These are phyloP conservation scores for Xylariaceae sp. DNA, from an alignment of 2,329 filamentous ascomycete genomes.

Conservation along the genomic window DNA sequence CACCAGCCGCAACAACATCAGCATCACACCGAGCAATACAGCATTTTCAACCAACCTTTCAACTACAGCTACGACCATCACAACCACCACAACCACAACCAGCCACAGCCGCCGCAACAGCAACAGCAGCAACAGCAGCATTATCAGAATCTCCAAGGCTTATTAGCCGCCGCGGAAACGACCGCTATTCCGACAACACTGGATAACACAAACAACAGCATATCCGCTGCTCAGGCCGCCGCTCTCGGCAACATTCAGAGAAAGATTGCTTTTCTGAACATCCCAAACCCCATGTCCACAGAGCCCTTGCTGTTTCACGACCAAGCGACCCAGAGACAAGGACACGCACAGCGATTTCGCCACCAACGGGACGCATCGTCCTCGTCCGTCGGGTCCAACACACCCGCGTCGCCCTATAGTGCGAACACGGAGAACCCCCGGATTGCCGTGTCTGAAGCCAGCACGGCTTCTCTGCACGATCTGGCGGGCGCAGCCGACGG, in stretches of 20 bases:
- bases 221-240: slow-evolving; percentile 30
- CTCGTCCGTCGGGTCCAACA: slow-evolving; percentile 55
- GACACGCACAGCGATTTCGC: slow-evolving; percentile 32
- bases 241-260: slow-evolving; percentile 22
- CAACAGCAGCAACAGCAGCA: slow-evolving; percentile 10
- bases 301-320: slow-evolving; percentile 29
- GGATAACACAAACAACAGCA: slow-evolving; percentile 31
- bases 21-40: not conserved
- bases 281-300: slow-evolving; percentile 31
- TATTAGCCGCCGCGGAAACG: slow-evolving; percentile 5
- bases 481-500: slow-evolving; percentile 36
- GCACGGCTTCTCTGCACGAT: slow-evolving; percentile 41
- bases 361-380: slow-evolving; percentile 58
- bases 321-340: slow-evolving; percentile 28
- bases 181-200: slow-evolving; percentile 29
- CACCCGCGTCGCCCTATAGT: slow-evolving; percentile 55
- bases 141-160: slow-evolving; percentile 1
- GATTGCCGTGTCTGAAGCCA: slow-evolving; percentile 49
- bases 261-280: slow-evolving; percentile 14
- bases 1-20: slow-evolving; percentile 2
- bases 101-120: slow-evolving; percentile 7
- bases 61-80: slow-evolving; percentile 14
- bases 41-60: not conserved
- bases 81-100: slow-evolving; percentile 11
- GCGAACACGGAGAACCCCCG: slow-evolving; percentile 53